These are phyloP conservation scores for Leishmania turanica DNA, from an alignment of 208 protist genomes.

Conservation along the genomic window DNA sequence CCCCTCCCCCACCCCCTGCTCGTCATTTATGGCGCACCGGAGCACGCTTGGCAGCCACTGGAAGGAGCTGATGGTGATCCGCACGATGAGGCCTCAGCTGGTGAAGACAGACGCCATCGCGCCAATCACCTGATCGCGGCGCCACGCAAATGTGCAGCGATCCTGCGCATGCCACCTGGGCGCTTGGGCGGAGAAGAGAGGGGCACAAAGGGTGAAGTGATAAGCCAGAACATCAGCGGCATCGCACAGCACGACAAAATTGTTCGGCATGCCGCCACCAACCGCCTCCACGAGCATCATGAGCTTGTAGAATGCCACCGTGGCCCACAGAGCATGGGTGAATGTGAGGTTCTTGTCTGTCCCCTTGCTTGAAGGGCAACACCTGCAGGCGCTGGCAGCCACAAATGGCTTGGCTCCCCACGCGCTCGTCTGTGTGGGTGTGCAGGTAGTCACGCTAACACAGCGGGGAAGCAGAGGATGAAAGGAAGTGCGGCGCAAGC, in stretches of 20 bases:
- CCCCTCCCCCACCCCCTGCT: background rate
- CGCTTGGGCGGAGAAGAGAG: conserved; percentile 23
- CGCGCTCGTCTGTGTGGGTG: conserved; percentile 2
- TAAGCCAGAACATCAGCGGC: conserved; percentile 18
- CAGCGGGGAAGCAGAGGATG: background rate
- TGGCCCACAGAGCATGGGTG: conserved; percentile 15
- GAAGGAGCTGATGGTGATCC: conserved; percentile 25
- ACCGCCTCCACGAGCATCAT: conserved; percentile 27
- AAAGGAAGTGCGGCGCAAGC: background rate
- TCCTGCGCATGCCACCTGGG: conserved; percentile 10
- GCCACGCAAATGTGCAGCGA: conserved; percentile 25
- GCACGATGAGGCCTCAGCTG: conserved; percentile 21
- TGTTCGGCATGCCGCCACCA: conserved; percentile 19
- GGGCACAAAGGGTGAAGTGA: conserved; percentile 25
- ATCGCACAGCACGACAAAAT: conserved; percentile 24
- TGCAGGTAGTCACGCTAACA: background rate
- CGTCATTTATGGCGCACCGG: conserved; percentile 12
- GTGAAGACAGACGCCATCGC: conserved; percentile 24
- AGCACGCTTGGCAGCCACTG: conserved; percentile 16
- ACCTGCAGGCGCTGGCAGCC: conserved; percentile 23
- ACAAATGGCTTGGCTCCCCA: conserved; percentile 16
- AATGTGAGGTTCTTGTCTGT: background rate
- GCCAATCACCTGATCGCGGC: conserved; percentile 21
- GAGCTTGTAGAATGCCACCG: conserved; percentile 9
- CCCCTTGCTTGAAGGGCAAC: conserved; percentile 6